These are phyloP conservation scores for Penicillium corylophilum DNA, from an alignment of 2,329 filamentous ascomycete species.

Conservation along the genomic window DNA sequence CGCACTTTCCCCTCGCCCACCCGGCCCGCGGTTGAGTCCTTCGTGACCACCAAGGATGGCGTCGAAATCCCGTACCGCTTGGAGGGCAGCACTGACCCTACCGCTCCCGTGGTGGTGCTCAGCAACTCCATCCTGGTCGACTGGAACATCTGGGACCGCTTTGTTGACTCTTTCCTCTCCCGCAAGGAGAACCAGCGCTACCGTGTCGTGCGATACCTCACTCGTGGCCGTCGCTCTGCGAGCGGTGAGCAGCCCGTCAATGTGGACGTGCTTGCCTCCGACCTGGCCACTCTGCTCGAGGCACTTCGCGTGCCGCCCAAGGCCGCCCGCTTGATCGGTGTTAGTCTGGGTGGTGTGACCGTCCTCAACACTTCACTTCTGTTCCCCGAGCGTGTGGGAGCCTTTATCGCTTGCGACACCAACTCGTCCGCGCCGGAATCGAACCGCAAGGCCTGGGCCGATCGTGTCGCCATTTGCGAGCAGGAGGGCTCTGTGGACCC, in stretches of 20 bases:
- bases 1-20: constrained; percentile 49
- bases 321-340: constrained; percentile 68
- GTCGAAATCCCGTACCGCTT: constrained; percentile 70
- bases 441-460: constrained; percentile 77
- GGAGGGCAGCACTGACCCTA: constrained; percentile 66
- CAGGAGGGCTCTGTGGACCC: constrained; percentile 43
- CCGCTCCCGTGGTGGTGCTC: constrained; percentile 71
- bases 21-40: constrained; percentile 63
- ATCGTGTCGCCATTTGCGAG: constrained; percentile 69
- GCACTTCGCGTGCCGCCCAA: constrained; percentile 64
- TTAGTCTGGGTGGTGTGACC: constrained; percentile 79
- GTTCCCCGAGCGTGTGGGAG: constrained; percentile 58
- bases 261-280: constrained; percentile 65
- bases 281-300: constrained; percentile 65
- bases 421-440: constrained; percentile 69
- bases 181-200: constrained; percentile 58
- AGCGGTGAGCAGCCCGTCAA: constrained; percentile 49
- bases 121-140: constrained; percentile 78
- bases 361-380: constrained; percentile 69
- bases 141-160: constrained; percentile 75
- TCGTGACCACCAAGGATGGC: constrained; percentile 66
- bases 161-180: constrained; percentile 61
- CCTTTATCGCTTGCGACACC: constrained; percentile 75
- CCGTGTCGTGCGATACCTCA: constrained; percentile 74
- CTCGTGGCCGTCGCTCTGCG: constrained; percentile 63